Percentiles rank a stretch among this genome's conserved stretches.
These are phyloP conservation scores for Hymenotorrendiella dingleyae DNA, from an alignment of 2,329 filamentous ascomycete genomes.

Conservation along the genomic window DNA sequence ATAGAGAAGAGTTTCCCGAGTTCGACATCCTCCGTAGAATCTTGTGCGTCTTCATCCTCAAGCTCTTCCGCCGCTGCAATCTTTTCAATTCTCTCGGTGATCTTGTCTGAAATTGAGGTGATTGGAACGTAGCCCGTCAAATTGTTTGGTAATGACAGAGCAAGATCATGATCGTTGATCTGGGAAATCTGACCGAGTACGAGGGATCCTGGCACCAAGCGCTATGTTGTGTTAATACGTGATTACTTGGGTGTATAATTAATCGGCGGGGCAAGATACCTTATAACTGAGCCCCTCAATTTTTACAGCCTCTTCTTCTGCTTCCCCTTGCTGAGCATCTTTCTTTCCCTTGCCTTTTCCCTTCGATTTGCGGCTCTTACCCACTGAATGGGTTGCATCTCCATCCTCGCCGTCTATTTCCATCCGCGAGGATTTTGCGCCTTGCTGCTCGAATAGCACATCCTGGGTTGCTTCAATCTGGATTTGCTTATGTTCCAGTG, in stretches of 20 bases:
- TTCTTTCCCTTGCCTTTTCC: slow-evolving; percentile 46
- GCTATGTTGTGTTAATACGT: too few relatives aligned
- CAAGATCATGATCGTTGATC: slow-evolving; percentile 74
- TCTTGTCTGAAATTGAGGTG: slow-evolving; percentile 77
- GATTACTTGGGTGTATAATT: too few relatives aligned
- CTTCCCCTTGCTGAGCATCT: slow-evolving; percentile 42
- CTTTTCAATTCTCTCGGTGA: slow-evolving; percentile 71
- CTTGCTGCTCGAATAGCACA: slow-evolving; percentile 80
- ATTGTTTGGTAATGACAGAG: slow-evolving; percentile 85
- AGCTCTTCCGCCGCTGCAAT: slow-evolving; percentile 54
- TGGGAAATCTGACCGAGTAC: slow-evolving; percentile 81
- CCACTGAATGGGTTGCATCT: slow-evolving; percentile 19
- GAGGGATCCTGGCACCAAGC: slow-evolving; percentile 76
- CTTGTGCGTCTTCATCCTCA: slow-evolving; percentile 45
- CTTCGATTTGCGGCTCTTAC: slow-evolving; percentile 49
- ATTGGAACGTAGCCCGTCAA: slow-evolving; percentile 84
- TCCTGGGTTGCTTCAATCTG: slow-evolving; percentile 88
- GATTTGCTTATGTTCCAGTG: slow-evolving; percentile 94
- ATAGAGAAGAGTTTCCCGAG: slow-evolving; percentile 69
- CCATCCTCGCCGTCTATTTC: slow-evolving; percentile 31
- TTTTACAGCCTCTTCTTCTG: slow-evolving; percentile 52
- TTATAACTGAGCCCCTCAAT: slow-evolving; percentile 88
- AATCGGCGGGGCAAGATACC: slow-evolving; percentile 44
- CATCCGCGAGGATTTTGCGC: slow-evolving; percentile 41
- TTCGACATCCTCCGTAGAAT: slow-evolving; percentile 53